Evolutionary conservation across 2,329 filamentous ascomycete species (phyloP).

Genomic region (Epichloe gansuensis): DNA sequence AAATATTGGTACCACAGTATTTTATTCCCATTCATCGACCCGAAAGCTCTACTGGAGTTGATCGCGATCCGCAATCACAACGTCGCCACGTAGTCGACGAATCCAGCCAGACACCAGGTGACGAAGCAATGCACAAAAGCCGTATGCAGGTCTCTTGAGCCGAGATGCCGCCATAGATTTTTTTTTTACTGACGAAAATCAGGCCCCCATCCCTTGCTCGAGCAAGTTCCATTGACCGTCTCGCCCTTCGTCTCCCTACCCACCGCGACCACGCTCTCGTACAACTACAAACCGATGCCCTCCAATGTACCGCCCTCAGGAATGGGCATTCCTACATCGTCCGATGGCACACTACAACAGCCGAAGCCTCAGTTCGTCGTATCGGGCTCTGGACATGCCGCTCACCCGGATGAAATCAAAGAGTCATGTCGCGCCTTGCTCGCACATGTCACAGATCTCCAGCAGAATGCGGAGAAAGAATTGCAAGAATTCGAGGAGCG

Average conservation of each 20-base stretch:
- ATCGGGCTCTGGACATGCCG: slow-evolving; percentile 66
- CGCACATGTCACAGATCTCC: slow-evolving; percentile 58
- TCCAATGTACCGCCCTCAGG: slow-evolving; percentile 58
- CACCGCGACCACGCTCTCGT: slow-evolving; percentile 79
- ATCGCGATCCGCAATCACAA: not conserved
- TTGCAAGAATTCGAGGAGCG: slow-evolving; percentile 59
- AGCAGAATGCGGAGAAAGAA: slow-evolving; percentile 53
- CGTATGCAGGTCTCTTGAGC: slow-evolving; percentile 16
- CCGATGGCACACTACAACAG: slow-evolving; percentile 22
- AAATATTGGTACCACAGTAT: too few relatives aligned
- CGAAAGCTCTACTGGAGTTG: too few relatives aligned
- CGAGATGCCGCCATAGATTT: not conserved
- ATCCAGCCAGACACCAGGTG: not conserved
- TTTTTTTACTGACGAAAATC: slow-evolving; percentile 9
- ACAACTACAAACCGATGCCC: slow-evolving; percentile 86
- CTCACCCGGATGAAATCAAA: slow-evolving; percentile 78
- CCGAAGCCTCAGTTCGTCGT: slow-evolving; percentile 61
- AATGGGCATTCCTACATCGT: slow-evolving; percentile 23
- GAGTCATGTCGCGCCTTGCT: slow-evolving; percentile 69
- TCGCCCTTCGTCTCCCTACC: slow-evolving; percentile 90
- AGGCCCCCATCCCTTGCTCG: slow-evolving; percentile 77
- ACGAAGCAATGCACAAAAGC: slow-evolving; percentile 20
- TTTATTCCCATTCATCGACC: too few relatives aligned
- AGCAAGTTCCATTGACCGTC: slow-evolving; percentile 85
- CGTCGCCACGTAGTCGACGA: not conserved